Evolutionary conservation across 805 yeast species (phyloP), one percentile per base, ranked within the genome.

Genomic region (Wickerhamomyces hampshirensis): DNA sequence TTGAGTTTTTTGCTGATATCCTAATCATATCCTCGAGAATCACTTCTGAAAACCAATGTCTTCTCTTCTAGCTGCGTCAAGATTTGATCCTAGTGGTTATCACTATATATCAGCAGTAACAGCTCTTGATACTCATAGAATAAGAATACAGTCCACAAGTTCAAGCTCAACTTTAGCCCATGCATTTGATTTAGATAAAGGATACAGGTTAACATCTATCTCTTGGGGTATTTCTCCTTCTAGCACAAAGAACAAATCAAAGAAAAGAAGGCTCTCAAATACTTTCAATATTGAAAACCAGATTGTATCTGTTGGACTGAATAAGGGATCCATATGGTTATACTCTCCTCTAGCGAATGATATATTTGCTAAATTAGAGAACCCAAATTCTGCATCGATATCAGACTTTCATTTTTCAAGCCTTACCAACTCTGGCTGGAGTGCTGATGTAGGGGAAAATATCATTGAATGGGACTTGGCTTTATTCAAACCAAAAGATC

Each of bases 51-150:
- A n/a, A n/a, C n/a, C n/a, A n/a, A n/a, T n/a, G 24, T 21, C 24
- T 39, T 27, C 42, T 8, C 34, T 44, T 3, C 42, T 50, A 5
- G 42, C 49, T 18, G 40, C 44, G 15, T 46, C 54, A 4, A 29
- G 35, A 5, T 85, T 78, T 55, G 91, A 86, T 57, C 69, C 77
- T 10, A 59, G 73, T 1, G 79, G 82, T n/a, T 65, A 71, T 30
- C 70, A 68, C 51, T 69, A 78, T 47, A 87, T 89, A 18, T 73
- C 77, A 30, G 85, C 75, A 1, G 63, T 75, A 15, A 73, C 76
- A 24, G 81, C 86, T 2, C 69, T 86, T 40, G 91, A 84, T 56
- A 66, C 78, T 5, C 91, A 83, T 51, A 76, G 77, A 45, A 62
- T 86, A 26, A 68, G 79, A 38, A 84, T 83, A 3, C 80, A 78